Evolutionary conservation across 306 rosid genomes (phyloP).

Genomic region (Malus sieversii): DNA sequence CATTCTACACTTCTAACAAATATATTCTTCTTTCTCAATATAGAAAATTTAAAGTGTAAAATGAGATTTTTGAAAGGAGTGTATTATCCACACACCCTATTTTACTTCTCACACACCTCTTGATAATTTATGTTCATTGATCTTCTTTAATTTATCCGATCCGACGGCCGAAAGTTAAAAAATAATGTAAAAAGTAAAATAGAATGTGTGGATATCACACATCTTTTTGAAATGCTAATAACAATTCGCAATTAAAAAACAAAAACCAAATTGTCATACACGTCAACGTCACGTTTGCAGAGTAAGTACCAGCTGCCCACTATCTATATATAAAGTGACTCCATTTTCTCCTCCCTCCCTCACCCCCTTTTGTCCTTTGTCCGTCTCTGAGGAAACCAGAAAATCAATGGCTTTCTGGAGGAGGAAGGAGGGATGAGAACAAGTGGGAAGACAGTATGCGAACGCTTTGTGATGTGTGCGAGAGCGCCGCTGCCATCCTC

Average conservation of each 20-base stretch:
- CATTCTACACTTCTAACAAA: too few relatives aligned
- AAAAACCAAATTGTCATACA: background rate
- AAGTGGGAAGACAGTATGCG: conserved; percentile 25
- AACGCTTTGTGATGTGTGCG: conserved; percentile 43
- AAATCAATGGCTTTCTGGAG: conserved; percentile 11
- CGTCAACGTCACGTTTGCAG: background rate
- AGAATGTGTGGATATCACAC: too few relatives aligned
- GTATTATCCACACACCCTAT: too few relatives aligned
- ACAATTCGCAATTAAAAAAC: background rate
- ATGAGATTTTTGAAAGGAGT: too few relatives aligned
- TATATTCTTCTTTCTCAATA: too few relatives aligned
- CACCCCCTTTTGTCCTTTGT: background rate
- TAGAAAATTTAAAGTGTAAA: too few relatives aligned
- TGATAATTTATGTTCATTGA: too few relatives aligned
- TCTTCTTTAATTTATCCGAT: too few relatives aligned
- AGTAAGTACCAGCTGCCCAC: background rate
- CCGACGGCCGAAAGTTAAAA: too few relatives aligned
- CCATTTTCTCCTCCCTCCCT: background rate
- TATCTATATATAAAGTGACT: background rate
- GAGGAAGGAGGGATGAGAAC: conserved; percentile 10
- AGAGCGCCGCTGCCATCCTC: conserved; percentile 38
- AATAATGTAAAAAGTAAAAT: too few relatives aligned
- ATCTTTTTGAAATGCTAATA: too few relatives aligned
- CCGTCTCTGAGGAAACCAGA: background rate
- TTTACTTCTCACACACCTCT: too few relatives aligned